phyloP scores from a whole-genome alignment of 306 rosid genomes.

The Trifolium fragiferum region DNA sequence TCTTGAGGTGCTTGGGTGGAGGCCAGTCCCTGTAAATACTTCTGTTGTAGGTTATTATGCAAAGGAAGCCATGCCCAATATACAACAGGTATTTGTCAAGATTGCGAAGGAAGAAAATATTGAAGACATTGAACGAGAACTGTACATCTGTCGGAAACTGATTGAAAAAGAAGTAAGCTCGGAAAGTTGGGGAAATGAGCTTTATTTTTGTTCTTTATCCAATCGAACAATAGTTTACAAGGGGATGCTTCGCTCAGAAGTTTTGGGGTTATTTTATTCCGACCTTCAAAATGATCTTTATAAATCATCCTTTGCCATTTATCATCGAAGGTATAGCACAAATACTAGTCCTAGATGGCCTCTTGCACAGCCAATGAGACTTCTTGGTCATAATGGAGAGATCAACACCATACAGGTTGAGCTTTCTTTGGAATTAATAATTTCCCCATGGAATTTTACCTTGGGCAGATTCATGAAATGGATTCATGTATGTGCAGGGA shows the following conservation, averaged over 20 bases:
- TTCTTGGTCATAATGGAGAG: constrained; percentile 99
- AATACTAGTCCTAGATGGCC: constrained; percentile 99
- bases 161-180: constrained; percentile 86
- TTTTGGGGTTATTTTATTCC: constrained; percentile 85
- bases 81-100: constrained; percentile 94
- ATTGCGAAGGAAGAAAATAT: constrained; percentile 87
- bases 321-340: constrained; percentile 98
- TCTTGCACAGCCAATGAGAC: constrained; percentile 99
- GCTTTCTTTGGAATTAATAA: constrained; percentile 40
- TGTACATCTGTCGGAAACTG: constrained; percentile 93
- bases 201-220: constrained; percentile 97
- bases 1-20: constrained; percentile 98
- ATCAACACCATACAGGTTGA: constrained; percentile 95
- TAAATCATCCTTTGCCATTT: constrained; percentile 90
- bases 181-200: constrained; percentile 94
- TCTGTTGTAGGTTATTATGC: constrained; percentile 90
- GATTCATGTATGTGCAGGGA: constrained; percentile 62
- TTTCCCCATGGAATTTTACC: constrained; percentile 28
- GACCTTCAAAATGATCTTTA: constrained; percentile 93
- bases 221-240: constrained; percentile 97
- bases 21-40: constrained; percentile 93
- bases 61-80: constrained; percentile 93
- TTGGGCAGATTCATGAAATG: constrained; percentile 36
- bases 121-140: constrained; percentile 94
- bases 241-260: constrained; percentile 99